Evolutionary conservation across 148 eudicot species (phyloP).

Genomic region (Camellia japonica): DNA sequence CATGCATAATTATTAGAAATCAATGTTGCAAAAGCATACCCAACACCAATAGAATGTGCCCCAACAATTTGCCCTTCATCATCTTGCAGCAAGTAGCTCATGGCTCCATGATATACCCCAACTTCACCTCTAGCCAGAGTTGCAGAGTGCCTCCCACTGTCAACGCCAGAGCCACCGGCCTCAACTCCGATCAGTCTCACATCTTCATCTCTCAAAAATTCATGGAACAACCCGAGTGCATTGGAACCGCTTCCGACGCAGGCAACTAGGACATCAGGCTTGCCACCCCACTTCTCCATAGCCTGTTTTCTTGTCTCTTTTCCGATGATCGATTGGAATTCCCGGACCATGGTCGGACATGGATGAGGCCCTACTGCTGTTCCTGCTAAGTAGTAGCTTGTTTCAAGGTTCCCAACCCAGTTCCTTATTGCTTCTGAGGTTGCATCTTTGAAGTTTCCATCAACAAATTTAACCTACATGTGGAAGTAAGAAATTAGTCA

Average conservation of each 20-base stretch:
- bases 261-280: constrained; percentile 73
- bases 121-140: constrained; percentile 57
- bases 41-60: constrained; percentile 67
- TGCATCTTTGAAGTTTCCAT: constrained; percentile 64
- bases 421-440: constrained; percentile 50
- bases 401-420: constrained; percentile 39
- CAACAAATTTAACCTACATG: constrained; percentile 20
- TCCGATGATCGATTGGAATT: constrained; percentile 80
- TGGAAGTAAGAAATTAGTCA: too few species aligned
- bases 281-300: constrained; percentile 76
- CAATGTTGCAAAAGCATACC: constrained; percentile 33
- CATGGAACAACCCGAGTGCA: constrained; percentile 79
- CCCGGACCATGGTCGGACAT: constrained; percentile 78
- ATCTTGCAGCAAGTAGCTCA: constrained; percentile 78
- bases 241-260: constrained; percentile 92
- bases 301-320: constrained; percentile 83
- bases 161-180: constrained; percentile 62
- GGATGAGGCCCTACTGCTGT: constrained; percentile 72
- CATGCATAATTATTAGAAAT: too few species aligned
- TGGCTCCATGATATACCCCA: constrained; percentile 73
- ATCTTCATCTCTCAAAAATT: constrained; percentile 59
- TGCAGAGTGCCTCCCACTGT: constrained; percentile 68
- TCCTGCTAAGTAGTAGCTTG: constrained; percentile 31
- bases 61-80: constrained; percentile 67
- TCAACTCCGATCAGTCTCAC: constrained; percentile 69